Evolutionary conservation across 371 early-diverging fungal genomes (phyloP).

Genomic region (Mucor plumbeus): DNA sequence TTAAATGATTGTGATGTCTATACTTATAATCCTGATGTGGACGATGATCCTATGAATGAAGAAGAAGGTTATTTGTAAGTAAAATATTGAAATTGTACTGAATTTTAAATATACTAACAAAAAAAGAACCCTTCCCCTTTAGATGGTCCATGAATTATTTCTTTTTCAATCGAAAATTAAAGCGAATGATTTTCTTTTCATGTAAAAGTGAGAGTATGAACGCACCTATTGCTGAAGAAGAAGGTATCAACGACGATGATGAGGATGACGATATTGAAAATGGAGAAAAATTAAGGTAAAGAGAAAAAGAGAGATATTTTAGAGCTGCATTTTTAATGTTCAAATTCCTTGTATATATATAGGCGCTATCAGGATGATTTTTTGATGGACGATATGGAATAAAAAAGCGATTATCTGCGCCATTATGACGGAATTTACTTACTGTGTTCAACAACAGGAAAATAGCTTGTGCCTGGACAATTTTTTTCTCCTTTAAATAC

Average conservation of each 20-base stretch:
- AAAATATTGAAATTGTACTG: neutral
- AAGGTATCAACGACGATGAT: conserved; percentile 27
- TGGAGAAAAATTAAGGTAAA: conserved; percentile 20
- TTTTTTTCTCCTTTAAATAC: conserved; percentile 17
- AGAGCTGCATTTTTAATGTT: conserved; percentile 6
- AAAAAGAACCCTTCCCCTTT: neutral
- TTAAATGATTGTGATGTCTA: conserved; percentile 88
- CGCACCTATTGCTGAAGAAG: conserved; percentile 42
- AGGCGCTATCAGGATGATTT: conserved; percentile 44
- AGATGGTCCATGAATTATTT: conserved; percentile 96
- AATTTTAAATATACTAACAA: neutral
- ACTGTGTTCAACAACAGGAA: neutral
- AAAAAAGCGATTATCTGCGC: neutral
- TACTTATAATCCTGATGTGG: conserved; percentile 83
- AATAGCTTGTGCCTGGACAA: conserved; percentile 7
- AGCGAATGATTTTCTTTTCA: conserved; percentile 89
- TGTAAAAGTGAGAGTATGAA: conserved; percentile 73
- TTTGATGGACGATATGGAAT: conserved; percentile 53
- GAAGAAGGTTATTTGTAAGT: conserved; percentile 71
- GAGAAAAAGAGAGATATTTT: neutral
- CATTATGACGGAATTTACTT: conserved; percentile 14
- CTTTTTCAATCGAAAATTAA: conserved; percentile 89
- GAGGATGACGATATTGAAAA: conserved; percentile 19
- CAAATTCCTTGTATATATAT: too few species aligned
- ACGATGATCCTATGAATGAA: conserved; percentile 88